A percentile compares a stretch with the other conserved stretches of the same genome.
Conservation (phyloP, 495 filamentous ascomycete genomes). For the Penicillium cosmopolitanum region DNA sequence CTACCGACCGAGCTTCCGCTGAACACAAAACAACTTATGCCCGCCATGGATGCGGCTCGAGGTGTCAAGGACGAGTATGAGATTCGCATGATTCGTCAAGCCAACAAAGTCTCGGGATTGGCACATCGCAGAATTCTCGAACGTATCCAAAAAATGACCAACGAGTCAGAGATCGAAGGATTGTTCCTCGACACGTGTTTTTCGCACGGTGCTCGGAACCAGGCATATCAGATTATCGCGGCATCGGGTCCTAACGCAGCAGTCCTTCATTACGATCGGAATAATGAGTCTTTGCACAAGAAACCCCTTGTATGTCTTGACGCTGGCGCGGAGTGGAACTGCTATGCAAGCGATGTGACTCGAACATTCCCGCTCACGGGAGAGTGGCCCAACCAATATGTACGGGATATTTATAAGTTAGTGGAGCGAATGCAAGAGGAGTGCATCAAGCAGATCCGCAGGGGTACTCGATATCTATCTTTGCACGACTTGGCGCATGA, state of each 20-base stretch:
- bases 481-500: constrained; percentile 72
- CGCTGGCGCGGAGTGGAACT: constrained; percentile 81
- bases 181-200: constrained; percentile 73
- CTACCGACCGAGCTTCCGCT: constrained; percentile 55
- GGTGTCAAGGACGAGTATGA: constrained; percentile 83
- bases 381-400: constrained; percentile 63
- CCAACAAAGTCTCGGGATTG: constrained; percentile 72
- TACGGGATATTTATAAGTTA: constrained; percentile 68
- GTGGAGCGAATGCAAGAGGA: constrained; percentile 84
- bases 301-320: constrained; percentile 79
- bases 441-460: constrained; percentile 67
- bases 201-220: constrained; percentile 68
- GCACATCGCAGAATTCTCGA: constrained; percentile 73
- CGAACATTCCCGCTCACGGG: constrained; percentile 77
- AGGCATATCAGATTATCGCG: constrained; percentile 87
- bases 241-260: constrained; percentile 77
- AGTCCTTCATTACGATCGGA: constrained; percentile 82
- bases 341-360: constrained; percentile 91
- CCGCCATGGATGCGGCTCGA: constrained; percentile 72
- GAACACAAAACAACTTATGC: constrained; percentile 48
- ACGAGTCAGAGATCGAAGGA: constrained; percentile 83
- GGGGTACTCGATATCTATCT: constrained; percentile 67
- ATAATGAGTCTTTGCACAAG: constrained; percentile 68
- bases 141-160: constrained; percentile 60
- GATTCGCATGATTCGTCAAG: constrained; percentile 73